Evolutionary conservation across 2,329 filamentous ascomycete genomes (phyloP).

Genomic region (Fusarium bulbicola): DNA sequence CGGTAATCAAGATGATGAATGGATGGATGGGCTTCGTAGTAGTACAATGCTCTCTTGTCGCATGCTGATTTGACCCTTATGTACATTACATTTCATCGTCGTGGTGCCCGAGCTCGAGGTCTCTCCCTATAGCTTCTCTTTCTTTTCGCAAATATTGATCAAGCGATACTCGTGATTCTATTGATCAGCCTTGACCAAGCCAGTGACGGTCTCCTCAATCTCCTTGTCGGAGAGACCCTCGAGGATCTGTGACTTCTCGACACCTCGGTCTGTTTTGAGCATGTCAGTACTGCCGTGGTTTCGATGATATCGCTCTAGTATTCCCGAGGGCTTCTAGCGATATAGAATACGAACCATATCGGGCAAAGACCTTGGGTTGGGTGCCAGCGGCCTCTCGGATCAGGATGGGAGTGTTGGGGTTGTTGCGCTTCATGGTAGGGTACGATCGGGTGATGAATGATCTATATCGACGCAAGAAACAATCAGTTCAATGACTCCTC

Average conservation of each 20-base stretch:
- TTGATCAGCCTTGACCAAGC: conserved; percentile 58
- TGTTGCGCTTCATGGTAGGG: conserved; percentile 99
- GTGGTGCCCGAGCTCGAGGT: background rate
- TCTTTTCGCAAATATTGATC: background rate
- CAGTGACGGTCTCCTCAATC: conserved; percentile 66
- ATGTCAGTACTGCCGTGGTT: conserved; percentile 15
- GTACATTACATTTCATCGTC: conserved; percentile 42
- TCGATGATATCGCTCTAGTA: background rate
- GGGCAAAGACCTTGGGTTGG: conserved; percentile 85
- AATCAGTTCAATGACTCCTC: conserved; percentile 20
- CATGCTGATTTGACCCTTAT: conserved; percentile 38
- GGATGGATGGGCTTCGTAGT: conserved; percentile 19
- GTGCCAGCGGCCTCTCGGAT: conserved; percentile 90
- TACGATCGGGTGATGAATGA: conserved; percentile 91
- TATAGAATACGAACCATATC: conserved; percentile 75
- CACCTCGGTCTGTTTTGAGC: conserved; percentile 59
- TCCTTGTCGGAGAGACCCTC: conserved; percentile 69
- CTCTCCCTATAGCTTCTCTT: background rate
- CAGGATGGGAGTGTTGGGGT: conserved; percentile 92
- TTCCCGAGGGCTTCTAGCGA: background rate
- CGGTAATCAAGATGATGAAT: background rate
- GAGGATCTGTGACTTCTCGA: conserved; percentile 66
- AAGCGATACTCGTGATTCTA: conserved; percentile 5
- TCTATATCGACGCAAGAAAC: conserved; percentile 57
- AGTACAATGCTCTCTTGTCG: conserved; percentile 34